These are phyloP conservation scores for Kwoniella sp. DNA, from an alignment of 768 basidiomycete genomes.

Conservation along the genomic window DNA sequence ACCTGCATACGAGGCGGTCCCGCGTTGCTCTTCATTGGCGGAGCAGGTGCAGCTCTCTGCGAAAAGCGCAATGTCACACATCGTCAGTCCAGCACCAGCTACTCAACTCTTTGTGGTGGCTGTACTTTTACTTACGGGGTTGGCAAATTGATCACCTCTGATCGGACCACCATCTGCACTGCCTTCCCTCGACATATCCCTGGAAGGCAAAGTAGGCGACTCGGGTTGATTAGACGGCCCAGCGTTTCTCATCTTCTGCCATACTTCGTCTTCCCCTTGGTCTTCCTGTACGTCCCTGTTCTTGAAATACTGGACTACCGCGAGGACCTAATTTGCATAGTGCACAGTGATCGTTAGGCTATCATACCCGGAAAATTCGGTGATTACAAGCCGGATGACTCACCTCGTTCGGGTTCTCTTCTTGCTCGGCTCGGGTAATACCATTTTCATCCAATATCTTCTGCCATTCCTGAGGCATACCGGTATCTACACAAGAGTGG, in stretches of 20 bases:
- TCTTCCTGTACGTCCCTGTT: slow-evolving; percentile 64
- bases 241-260: slow-evolving; percentile 42
- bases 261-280: slow-evolving; percentile 60
- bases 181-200: slow-evolving; percentile 48
- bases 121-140: slow-evolving; percentile 49
- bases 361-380: not conserved
- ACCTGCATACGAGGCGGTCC: slow-evolving; percentile 28
- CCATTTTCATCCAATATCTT: slow-evolving; percentile 87
- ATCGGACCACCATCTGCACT: slow-evolving; percentile 32
- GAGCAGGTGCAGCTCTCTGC: slow-evolving; percentile 51
- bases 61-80: not conserved
- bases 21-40: slow-evolving; percentile 37
- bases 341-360: not conserved
- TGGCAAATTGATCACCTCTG: slow-evolving; percentile 44
- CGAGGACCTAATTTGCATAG: slow-evolving; percentile 67
- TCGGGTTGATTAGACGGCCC: slow-evolving; percentile 29
- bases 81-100: not conserved
- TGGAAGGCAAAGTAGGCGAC: slow-evolving; percentile 23
- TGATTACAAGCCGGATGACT: slow-evolving; percentile 12
- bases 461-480: slow-evolving; percentile 98
- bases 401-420: slow-evolving; percentile 95
- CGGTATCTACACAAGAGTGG: slow-evolving; percentile 56
- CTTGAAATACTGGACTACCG: slow-evolving; percentile 98
- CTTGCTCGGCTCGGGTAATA: slow-evolving; percentile 90
- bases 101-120: too few species aligned